Percentiles rank a stretch among this genome's conserved stretches.
These are phyloP conservation scores for Phytophthora multivora DNA, from an alignment of 352 stramenopile genomes.

Conservation along the genomic window DNA sequence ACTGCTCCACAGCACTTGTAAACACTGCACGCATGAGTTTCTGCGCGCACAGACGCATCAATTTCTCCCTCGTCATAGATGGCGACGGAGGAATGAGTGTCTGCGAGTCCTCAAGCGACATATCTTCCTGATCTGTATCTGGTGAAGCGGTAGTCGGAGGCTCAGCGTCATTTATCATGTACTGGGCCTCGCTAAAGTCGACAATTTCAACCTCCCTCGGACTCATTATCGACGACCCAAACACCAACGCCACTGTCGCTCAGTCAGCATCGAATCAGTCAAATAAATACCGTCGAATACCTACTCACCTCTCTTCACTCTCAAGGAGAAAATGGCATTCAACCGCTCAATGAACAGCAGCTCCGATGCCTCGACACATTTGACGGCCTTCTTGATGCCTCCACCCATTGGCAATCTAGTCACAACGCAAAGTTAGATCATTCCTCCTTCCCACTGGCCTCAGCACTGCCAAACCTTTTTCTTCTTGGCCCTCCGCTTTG, in stretches of 20 bases:
- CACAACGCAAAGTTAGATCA: not conserved
- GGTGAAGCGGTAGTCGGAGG: constrained; percentile 2
- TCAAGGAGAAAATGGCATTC: constrained; percentile 38
- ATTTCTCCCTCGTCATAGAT: constrained; percentile 33
- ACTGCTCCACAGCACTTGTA: constrained; percentile 34
- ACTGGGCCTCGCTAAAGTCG: constrained; percentile 38
- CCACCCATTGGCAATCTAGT: constrained; percentile 34
- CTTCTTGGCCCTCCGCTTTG: not conserved
- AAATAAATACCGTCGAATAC: not conserved
- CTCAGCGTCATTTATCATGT: not conserved
- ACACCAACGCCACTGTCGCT: constrained; percentile 58
- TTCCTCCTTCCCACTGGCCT: not conserved
- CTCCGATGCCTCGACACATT: constrained; percentile 47
- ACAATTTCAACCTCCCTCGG: constrained; percentile 58
- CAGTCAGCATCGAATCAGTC: constrained; percentile 4
- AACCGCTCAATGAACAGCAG: constrained; percentile 37
- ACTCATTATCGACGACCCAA: constrained; percentile 59
- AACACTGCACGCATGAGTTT: constrained; percentile 67
- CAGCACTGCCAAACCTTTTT: constrained; percentile 9
- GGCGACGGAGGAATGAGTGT: not conserved
- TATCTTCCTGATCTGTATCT: constrained; percentile 17
- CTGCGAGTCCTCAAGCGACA: constrained; percentile 16
- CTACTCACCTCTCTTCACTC: constrained; percentile 38
- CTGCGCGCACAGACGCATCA: constrained; percentile 55
- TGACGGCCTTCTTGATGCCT: constrained; percentile 52